Conservation (phyloP, 1,284 basidiomycete species). For the Ustilago trichophora region DNA sequence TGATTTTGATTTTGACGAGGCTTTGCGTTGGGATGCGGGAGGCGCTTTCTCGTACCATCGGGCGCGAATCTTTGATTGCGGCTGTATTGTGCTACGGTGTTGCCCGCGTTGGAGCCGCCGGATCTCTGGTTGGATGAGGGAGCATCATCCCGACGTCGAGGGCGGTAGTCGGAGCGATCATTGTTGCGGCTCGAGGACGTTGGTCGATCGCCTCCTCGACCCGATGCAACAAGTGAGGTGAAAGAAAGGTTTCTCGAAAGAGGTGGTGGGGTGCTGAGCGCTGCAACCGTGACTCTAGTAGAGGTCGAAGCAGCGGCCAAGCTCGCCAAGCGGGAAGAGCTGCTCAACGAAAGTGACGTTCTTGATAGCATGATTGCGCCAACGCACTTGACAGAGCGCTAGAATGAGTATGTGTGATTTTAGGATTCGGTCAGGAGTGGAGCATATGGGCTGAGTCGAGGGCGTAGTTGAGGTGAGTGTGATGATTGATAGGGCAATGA, state of each 20-base stretch:
- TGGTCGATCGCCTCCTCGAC: conserved; percentile 1
- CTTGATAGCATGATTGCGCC: conserved; percentile 17
- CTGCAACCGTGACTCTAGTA: not conserved
- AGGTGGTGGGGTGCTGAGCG: not conserved
- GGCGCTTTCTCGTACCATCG: conserved; percentile 31
- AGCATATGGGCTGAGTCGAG: not conserved
- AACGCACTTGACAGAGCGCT: no score
- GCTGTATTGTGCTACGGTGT: conserved; percentile 24
- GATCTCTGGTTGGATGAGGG: conserved; percentile 6
- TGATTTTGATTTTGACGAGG: conserved; percentile 6
- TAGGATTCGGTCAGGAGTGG: no score
- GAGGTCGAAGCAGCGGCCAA: conserved; percentile 6
- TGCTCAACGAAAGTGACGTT: conserved; percentile 17
- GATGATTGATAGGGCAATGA: no score
- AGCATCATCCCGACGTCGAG: conserved; percentile 5
- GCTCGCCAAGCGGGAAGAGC: conserved; percentile 9
- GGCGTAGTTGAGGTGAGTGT: no score
- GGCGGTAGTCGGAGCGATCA: conserved; percentile 13
- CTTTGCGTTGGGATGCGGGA: conserved; percentile 33
- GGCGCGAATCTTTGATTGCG: conserved; percentile 35
- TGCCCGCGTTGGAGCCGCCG: conserved; percentile 8
- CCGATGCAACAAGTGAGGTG: conserved; percentile 1
- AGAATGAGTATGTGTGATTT: no score
- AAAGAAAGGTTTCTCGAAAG: conserved; percentile 12
- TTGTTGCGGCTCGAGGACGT: conserved; percentile 4